Evolutionary conservation across 176 grass and related monocot species (phyloP).

Genomic region (Leersia perrieri): DNA sequence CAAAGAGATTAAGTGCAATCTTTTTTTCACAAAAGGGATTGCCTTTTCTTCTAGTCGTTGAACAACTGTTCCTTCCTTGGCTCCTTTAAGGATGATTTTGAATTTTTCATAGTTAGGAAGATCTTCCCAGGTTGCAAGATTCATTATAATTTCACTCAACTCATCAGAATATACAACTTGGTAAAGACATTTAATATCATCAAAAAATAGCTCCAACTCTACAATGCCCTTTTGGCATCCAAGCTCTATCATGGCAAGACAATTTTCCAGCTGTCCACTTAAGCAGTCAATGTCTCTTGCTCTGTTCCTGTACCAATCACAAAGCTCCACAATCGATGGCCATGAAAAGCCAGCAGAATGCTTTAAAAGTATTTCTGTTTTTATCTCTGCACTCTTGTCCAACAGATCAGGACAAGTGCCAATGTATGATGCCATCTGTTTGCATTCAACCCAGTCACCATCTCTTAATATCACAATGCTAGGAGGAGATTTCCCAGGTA

Average conservation of each 20-base stretch:
- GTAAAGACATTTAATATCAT: constrained; percentile 81
- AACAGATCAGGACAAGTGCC: constrained; percentile 37
- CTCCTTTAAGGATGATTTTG: constrained; percentile 83
- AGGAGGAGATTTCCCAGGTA: constrained; percentile 74
- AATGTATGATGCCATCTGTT: constrained; percentile 76
- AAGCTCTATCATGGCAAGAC: constrained; percentile 71
- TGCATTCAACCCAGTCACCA: constrained; percentile 87
- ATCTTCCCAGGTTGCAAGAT: constrained; percentile 71
- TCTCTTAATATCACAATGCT: constrained; percentile 62
- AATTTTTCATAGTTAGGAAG: constrained; percentile 82
- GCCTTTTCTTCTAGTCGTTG: constrained; percentile 71
- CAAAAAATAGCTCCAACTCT: constrained; percentile 62
- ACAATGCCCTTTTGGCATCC: constrained; percentile 72
- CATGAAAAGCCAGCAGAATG: constrained; percentile 64
- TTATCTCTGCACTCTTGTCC: constrained; percentile 48
- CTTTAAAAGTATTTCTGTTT: constrained; percentile 82
- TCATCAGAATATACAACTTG: constrained; percentile 74
- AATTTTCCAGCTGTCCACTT: constrained; percentile 95
- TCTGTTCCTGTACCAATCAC: constrained; percentile 76
- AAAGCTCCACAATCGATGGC: constrained; percentile 73
- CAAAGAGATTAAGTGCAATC: constrained; percentile 14
- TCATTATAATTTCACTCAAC: constrained; percentile 65
- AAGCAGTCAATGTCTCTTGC: constrained; percentile 92
- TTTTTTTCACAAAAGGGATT: constrained; percentile 82
- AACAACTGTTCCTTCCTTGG: constrained; percentile 67